Evolutionary conservation across 164 flowering plant genomes (phyloP).

Genomic region (Liquidambar formosana): DNA sequence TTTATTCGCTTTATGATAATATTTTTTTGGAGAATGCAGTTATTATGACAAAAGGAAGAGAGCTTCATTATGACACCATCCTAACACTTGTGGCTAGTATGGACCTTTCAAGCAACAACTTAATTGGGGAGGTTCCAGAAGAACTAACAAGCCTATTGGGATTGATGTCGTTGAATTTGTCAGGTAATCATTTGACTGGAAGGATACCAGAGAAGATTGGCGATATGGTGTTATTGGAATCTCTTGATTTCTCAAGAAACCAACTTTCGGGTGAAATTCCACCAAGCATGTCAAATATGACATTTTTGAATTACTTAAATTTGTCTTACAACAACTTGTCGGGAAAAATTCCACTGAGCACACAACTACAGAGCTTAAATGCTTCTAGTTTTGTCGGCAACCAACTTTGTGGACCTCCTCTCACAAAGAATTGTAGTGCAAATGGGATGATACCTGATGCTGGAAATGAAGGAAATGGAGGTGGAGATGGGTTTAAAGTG

Average conservation of each 20-base stretch:
- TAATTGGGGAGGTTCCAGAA: conserved; percentile 30
- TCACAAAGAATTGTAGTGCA: background rate
- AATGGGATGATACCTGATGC: background rate
- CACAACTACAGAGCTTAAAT: conserved; percentile 8
- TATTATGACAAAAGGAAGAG: conserved; percentile 17
- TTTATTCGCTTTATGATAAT: too few relatives aligned
- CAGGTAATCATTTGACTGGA: conserved; percentile 31
- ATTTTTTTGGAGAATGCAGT: background rate
- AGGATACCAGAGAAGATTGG: conserved; percentile 15
- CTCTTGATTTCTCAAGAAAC: conserved; percentile 34
- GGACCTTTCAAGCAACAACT: conserved; percentile 34
- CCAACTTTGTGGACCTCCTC: conserved; percentile 18
- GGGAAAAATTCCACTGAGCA: conserved; percentile 22
- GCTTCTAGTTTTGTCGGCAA: background rate
- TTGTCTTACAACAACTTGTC: conserved; percentile 36
- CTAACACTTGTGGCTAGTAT: conserved; percentile 10
- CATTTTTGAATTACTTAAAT: conserved; percentile 23
- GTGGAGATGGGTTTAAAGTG: background rate
- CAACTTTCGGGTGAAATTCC: conserved; percentile 29
- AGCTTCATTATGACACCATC: conserved; percentile 3
- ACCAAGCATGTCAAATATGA: conserved; percentile 14
- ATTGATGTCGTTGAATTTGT: conserved; percentile 26
- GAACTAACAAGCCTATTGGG: conserved; percentile 21
- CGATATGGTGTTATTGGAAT: conserved; percentile 11
- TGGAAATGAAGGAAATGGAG: background rate